Conservation (phyloP, 2,329 filamentous ascomycete genomes). For the Clonostachys rosea region DNA sequence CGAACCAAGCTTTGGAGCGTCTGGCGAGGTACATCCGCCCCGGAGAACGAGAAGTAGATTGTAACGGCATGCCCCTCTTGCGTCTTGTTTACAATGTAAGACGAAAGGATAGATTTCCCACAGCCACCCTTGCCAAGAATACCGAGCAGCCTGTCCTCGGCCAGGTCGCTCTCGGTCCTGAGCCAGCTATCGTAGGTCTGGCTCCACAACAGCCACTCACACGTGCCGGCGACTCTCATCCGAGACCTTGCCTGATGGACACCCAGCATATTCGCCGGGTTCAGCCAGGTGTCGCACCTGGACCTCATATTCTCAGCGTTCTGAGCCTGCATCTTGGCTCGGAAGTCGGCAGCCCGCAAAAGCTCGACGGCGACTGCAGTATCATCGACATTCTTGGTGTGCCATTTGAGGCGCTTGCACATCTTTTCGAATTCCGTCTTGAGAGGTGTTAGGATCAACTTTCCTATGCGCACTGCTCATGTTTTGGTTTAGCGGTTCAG, state of each 20-base stretch:
- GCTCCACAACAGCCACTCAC: background rate
- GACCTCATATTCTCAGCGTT: background rate
- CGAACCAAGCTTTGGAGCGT: background rate
- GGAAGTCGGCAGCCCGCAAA: background rate
- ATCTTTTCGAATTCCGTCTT: background rate
- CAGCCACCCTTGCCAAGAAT: background rate
- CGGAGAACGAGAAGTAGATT: background rate
- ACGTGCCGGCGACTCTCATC: background rate
- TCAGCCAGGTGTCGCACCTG: background rate
- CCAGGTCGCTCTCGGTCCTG: background rate
- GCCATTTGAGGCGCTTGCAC: background rate
- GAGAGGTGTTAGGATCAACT: background rate
- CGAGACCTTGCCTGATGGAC: background rate
- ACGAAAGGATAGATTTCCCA: background rate
- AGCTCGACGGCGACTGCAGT: background rate
- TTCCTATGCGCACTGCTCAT: background rate
- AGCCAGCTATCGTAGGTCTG: background rate
- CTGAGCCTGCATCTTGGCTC: background rate
- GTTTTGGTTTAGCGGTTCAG: no score
- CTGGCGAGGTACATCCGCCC: background rate
- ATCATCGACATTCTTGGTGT: background rate
- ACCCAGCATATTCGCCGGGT: background rate
- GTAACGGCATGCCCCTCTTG: background rate
- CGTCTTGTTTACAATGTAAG: background rate
- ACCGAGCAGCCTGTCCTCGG: background rate